Evolutionary conservation across 768 basidiomycete species (phyloP).

Genomic region (Ramaria sp.): DNA sequence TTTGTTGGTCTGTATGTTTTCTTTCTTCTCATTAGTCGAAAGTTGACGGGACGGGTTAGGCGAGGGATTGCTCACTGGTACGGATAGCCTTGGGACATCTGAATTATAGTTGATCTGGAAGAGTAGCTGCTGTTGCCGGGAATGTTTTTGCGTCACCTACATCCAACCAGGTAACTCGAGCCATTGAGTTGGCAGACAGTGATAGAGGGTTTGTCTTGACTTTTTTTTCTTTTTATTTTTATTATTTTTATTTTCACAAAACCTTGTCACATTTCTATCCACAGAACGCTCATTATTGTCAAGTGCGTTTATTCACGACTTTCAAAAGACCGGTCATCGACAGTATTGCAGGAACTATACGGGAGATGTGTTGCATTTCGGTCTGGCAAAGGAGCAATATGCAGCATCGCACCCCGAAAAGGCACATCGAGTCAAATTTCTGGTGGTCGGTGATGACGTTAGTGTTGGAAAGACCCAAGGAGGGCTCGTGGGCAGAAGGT

Average conservation of each 20-base stretch:
- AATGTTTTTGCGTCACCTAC: constrained; percentile 88
- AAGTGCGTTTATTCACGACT: constrained; percentile 35
- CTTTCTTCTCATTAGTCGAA: background rate
- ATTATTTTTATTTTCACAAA: background rate
- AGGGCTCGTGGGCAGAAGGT: constrained; percentile 77
- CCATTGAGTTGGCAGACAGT: constrained; percentile 65
- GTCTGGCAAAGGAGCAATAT: constrained; percentile 78
- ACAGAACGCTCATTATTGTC: constrained; percentile 71
- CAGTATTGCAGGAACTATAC: constrained; percentile 59
- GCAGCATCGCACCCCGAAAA: constrained; percentile 59
- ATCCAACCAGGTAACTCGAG: constrained; percentile 71
- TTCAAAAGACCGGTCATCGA: background rate
- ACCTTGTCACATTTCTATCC: background rate
- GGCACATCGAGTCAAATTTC: constrained; percentile 56
- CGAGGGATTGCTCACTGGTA: constrained; percentile 68
- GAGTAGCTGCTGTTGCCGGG: constrained; percentile 68
- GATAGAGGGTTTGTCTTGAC: constrained; percentile 48
- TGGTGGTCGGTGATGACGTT: constrained; percentile 86
- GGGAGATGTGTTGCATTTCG: constrained; percentile 86
- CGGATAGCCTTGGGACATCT: background rate
- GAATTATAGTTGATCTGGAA: background rate
- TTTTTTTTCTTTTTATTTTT: no score
- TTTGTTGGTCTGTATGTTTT: constrained; percentile 57
- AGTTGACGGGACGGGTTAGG: constrained; percentile 28
- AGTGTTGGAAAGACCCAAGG: constrained; percentile 76